Conservation (phyloP, 2,329 filamentous ascomycete species). For the Colletotrichum liaoningense region DNA sequence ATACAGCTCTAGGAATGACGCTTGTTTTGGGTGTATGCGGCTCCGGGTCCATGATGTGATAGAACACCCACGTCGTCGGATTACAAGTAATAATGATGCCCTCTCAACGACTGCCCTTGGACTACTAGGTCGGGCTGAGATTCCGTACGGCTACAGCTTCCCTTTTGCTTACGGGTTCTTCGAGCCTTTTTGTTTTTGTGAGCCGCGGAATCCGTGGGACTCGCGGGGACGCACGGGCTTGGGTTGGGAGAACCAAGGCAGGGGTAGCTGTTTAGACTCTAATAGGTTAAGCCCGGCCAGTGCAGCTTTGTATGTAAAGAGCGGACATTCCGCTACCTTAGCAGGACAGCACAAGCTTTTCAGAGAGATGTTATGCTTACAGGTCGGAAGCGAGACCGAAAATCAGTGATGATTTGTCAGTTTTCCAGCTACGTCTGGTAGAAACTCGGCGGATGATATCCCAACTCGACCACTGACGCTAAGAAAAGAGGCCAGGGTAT, state of each 20-base stretch:
- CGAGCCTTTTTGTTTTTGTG: conserved; percentile 16
- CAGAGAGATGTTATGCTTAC: not conserved
- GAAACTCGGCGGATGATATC: too few species aligned
- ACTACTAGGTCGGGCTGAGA: not conserved
- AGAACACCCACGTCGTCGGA: not conserved
- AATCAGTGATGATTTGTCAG: too few species aligned
- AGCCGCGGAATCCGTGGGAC: conserved; percentile 19
- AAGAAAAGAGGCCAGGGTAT: too few species aligned
- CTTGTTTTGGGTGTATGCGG: conserved; percentile 19
- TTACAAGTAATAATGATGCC: too few species aligned
- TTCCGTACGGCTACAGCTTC: not conserved
- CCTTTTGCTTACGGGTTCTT: not conserved
- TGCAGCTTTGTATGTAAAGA: too few species aligned
- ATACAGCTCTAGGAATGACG: conserved; percentile 28
- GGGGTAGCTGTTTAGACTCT: conserved; percentile 7
- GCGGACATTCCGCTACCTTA: not conserved
- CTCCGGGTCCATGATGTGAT: conserved; percentile 6
- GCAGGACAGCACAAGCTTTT: not conserved
- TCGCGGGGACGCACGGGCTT: conserved; percentile 7
- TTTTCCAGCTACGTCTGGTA: too few species aligned
- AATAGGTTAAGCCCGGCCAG: not conserved
- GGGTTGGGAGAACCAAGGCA: not conserved
- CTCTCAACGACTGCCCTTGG: not conserved
- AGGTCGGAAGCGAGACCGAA: not conserved
- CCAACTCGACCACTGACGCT: too few species aligned